A percentile compares a stretch with the other conserved stretches of the same genome.
Evolutionary conservation across 495 filamentous ascomycete species (phyloP).

Genomic region (Astrocystis sublimbata): DNA sequence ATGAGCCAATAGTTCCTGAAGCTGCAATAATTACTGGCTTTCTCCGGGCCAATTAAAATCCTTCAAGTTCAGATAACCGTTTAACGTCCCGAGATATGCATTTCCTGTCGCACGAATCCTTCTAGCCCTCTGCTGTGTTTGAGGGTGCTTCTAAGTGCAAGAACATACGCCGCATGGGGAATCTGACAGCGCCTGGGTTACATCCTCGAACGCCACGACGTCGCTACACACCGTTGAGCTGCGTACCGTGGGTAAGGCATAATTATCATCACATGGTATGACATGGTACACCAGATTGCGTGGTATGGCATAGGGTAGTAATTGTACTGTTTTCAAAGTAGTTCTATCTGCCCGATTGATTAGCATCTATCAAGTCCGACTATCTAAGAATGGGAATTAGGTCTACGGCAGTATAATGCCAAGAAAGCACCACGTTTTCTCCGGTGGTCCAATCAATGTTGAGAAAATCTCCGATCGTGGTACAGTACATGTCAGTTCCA

Average conservation of each 20-base stretch:
- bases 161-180: not conserved
- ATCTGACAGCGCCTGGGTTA: not conserved
- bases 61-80: conserved; percentile 5
- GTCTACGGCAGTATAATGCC: not conserved
- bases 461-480: conserved; percentile 1
- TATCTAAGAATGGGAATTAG: too few species aligned
- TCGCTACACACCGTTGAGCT: not conserved
- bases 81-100: conserved; percentile 2
- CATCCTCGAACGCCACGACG: conserved; percentile 1
- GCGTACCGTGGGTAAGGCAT: too few species aligned
- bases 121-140: not conserved
- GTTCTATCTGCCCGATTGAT: not conserved
- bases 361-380: conserved; percentile 10
- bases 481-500: not conserved
- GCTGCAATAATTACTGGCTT: not conserved
- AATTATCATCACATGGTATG: too few species aligned
- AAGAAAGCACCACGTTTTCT: not conserved
- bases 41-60: conserved; percentile 2
- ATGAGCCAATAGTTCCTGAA: not conserved
- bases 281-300: not conserved
- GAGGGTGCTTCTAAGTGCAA: not conserved
- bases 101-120: conserved; percentile 7
- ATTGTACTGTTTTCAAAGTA: not conserved
- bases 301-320: not conserved
- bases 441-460: conserved; percentile 1